These are phyloP conservation scores for Mangifera indica DNA, from an alignment of 345 rosid species.

Conservation along the genomic window DNA sequence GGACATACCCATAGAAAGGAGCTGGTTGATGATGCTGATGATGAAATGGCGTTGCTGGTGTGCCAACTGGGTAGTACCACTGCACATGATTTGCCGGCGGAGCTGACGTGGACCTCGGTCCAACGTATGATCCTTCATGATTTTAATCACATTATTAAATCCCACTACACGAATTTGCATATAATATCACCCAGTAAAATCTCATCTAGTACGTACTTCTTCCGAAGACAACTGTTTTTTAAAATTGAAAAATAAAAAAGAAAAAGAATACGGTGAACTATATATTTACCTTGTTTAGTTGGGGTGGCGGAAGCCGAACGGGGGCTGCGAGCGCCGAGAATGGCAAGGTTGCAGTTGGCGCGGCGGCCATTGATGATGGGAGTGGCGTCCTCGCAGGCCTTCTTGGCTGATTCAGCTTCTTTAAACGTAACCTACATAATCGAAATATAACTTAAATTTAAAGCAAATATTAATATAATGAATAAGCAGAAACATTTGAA, in stretches of 20 bases:
- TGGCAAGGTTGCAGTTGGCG: slow-evolving; percentile 93
- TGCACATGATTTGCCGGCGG: slow-evolving; percentile 67
- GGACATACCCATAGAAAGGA: slow-evolving; percentile 70
- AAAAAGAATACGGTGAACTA: too few species aligned
- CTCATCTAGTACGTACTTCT: too few species aligned
- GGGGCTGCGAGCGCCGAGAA: slow-evolving; percentile 84
- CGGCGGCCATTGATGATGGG: slow-evolving; percentile 93
- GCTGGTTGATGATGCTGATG: slow-evolving; percentile 67
- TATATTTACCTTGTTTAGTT: slow-evolving; percentile 74
- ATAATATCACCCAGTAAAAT: too few species aligned
- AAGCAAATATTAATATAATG: neutral
- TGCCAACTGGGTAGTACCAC: slow-evolving; percentile 93
- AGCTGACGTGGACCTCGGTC: slow-evolving; percentile 50
- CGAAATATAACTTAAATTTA: neutral
- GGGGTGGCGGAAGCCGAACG: slow-evolving; percentile 49
- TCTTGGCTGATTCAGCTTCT: slow-evolving; percentile 82
- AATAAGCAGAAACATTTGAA: too few species aligned
- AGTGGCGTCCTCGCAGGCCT: slow-evolving; percentile 79
- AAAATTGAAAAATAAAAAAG: too few species aligned
- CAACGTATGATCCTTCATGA: slow-evolving; percentile 53
- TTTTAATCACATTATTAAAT: neutral
- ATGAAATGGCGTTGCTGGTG: slow-evolving; percentile 39
- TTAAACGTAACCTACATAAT: slow-evolving; percentile 76
- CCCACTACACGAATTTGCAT: neutral
- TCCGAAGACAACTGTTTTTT: too few species aligned